Conservation (phyloP, 768 basidiomycete species). For the Kwoniella europaea region DNA sequence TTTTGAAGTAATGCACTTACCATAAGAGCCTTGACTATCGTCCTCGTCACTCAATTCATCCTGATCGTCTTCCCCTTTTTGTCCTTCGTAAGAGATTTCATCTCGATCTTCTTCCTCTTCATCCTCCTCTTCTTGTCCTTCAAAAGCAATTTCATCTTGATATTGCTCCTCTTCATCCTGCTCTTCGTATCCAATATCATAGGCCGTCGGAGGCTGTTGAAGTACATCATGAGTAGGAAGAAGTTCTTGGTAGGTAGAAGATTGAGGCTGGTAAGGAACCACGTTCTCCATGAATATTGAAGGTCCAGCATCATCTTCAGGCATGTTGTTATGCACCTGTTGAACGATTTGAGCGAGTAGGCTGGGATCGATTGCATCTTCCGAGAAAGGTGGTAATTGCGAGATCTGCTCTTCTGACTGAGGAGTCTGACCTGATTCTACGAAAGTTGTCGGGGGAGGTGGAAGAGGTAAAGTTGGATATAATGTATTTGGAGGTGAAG, state of each 20-base stretch:
- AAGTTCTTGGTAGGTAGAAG: background rate
- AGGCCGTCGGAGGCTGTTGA: background rate
- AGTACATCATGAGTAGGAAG: background rate
- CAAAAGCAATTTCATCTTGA: background rate
- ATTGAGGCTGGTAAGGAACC: too few species aligned
- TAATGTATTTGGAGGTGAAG: conserved; percentile 8
- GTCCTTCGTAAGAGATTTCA: background rate
- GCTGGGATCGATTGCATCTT: conserved; percentile 27
- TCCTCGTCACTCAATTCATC: conserved; percentile 8
- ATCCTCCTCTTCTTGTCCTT: background rate
- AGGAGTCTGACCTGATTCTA: background rate
- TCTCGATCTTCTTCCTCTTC: conserved; percentile 5
- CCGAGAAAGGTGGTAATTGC: conserved; percentile 18
- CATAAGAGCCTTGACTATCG: background rate
- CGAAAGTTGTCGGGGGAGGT: background rate
- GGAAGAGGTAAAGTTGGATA: conserved; percentile 20
- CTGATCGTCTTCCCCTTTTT: background rate
- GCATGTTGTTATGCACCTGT: conserved; percentile 23
- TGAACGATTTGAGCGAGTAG: conserved; percentile 23
- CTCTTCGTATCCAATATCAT: conserved; percentile 3
- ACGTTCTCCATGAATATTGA: background rate
- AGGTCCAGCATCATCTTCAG: conserved; percentile 15
- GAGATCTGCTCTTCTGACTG: conserved; percentile 11
- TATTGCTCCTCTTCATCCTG: background rate
- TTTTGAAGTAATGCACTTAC: background rate